Evolutionary conservation across 2,329 filamentous ascomycete species (phyloP), one percentile per base, ranked within the genome.

Genomic region (Aspergillus proliferans): DNA sequence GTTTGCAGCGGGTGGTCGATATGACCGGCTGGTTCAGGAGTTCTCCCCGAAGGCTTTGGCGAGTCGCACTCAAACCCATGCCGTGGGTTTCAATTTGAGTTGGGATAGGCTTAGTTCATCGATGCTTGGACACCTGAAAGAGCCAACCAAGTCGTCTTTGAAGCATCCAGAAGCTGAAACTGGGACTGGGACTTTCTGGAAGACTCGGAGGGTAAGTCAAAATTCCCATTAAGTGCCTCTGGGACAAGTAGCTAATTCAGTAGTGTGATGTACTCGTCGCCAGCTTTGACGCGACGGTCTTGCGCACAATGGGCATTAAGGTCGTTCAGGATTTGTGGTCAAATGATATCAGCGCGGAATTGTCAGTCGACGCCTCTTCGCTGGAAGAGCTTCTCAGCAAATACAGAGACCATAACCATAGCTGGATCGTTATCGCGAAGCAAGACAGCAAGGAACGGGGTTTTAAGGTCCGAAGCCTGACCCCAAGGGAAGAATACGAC

Each of bases 1-100:
- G 0, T 89, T 97, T 62, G 93, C 92, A 5, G 93, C 91, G 28
- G 93, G 94, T 45, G 93, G 93, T 2, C 83, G 93, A 44, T 98
- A 98, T 65, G 94, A 98, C 65, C 83, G 83, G 43, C 74, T 98
- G 18, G 92, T 98, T 55, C 84, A 84, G 64, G 87, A 94, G 52
- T 87, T 94, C 62, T 81, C 85, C 7, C 87, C 87, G 4, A 85
- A 83, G 54, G 80, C 83, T 39, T 76, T 82, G 38, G 78, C 76
- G 21, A 80, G 79, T 49, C 75, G 80, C 40, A 77, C 81, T 48
- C 83, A 85, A 59, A 82, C 83, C 18, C 88, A 94, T 63, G 92
- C 89, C 4, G 93, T 97, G 9, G 93, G 94, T 1, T 92, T 97
- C 64, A 94, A 90, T 61, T 74, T 97, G 38, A 87, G 87, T 21